Base-by-base conservation (phyloP, 1,139 yeast genomes). In the Debaryomyces psychrophilus region DNA sequence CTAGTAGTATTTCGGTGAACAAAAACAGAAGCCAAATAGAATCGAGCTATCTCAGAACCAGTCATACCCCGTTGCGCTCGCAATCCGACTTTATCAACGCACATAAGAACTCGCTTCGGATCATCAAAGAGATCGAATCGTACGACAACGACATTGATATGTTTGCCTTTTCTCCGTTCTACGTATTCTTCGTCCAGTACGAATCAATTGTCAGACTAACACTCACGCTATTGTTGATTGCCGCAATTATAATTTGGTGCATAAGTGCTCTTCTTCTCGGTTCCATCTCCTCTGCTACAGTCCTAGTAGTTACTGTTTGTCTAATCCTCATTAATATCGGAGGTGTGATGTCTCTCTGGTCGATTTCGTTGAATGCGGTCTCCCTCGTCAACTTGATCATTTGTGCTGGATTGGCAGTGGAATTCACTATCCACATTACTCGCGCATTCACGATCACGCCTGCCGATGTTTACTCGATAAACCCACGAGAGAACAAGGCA, bases 101-200 rank as follows among this genome's bases (percentile, higher is more conserved):
- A 0, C 88, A 87, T 59, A 79, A 79, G 40, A 83, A 87, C 49
- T 85, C 96, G 0, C 66, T 83, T n/a, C 72, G 96, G 51, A 77
- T 93, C 2, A 79, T 85, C 0, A 66, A 76, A 3, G 87, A 85
- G 47, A 69, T 92, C 39, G 68, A 81, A 23, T 42, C 52, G 23
- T 65, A 60, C 50, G 59, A 64, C 5, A 68, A 83, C 3, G 61
- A 58, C 6, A 50, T 70, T 31, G 81, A 83, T n/a, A 72, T 90
- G 0, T 93, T 87, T 77, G 95, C 97, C 0, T 92, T 88, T 64
- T 89, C 97, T 1, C 95, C 95, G 23, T 92, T 92, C 65, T 93
- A 93, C 69, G 83, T 93, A 28, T 93, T 85, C 65, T 93, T 93
- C 60, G 96, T 89, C 5, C 98, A 93, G 67, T 93, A 93, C 65